Evolutionary conservation across 164 flowering plant genomes (phyloP), one percentile per base, ranked within the genome.

Genomic region (Taxillus chinensis): DNA sequence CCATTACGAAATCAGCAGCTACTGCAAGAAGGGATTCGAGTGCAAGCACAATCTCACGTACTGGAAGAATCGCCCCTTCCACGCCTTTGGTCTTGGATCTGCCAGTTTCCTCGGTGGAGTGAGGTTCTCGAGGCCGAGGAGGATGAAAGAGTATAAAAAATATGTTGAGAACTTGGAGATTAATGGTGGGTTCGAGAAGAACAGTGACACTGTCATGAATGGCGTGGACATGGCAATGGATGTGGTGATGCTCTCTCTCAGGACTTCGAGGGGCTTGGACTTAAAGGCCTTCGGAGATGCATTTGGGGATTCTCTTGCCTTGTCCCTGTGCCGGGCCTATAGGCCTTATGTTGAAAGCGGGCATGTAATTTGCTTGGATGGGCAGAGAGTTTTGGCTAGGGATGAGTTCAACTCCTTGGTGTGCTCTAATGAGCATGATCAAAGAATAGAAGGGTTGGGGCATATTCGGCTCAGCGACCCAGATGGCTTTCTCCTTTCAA

Each of bases 1-100:
- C 62, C 97, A 93, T 68, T 93, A 90, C 55, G 99, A 93, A 65
- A 86, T 93, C 62, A 89, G 97, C 65, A 89, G 95, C 62, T 90
- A 89, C 68, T 66, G 85, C 74, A 81, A 80, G 75, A 70, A 67
- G n/a, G 89, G 91, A 10, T 88, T 68, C 42, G 78, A 82, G 68
- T 86, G 96, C 77, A 84, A 84, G 78, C 98, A 93, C 83, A 90
- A 88, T 61, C 70, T 66, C 16, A 76, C 83, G 4, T 93, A 93
- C 75, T 86, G 98, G 98, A 68, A 73, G 73, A 85, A 85, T 81
- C 77, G 67, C 66, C 73, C 92, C 39, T 93, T 81, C 71, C 89
- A 90, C 62, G 96, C 71, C 10, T 93, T 90, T 65, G 98, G 97
- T 45, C 89, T 93, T 27, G 97, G 97, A 0, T 79, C 96, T 41